Evolutionary conservation across 1,139 yeast genomes (phyloP).

Genomic region (Magnusiomyces suaveolens): DNA sequence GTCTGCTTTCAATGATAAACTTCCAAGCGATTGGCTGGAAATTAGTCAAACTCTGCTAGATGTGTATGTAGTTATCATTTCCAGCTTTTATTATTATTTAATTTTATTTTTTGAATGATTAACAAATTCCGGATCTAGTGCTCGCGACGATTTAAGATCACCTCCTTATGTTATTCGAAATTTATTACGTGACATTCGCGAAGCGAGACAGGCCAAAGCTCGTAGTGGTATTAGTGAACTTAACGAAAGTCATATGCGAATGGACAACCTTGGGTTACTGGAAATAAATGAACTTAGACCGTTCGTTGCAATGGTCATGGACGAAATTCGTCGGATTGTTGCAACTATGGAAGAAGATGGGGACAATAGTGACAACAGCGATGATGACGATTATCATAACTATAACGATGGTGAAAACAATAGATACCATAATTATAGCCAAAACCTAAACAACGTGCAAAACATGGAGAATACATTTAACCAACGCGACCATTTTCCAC

Average conservation of each 20-base stretch:
- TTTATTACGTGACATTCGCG: slow-evolving; percentile 72
- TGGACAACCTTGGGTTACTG: slow-evolving; percentile 71
- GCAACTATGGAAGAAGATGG: slow-evolving; percentile 30
- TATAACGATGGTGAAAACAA: slow-evolving; percentile 11
- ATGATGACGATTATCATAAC: slow-evolving; percentile 11
- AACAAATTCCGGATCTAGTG: slow-evolving; percentile 36
- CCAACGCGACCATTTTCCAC: not conserved
- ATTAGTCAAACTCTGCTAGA: slow-evolving; percentile 57
- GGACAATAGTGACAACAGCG: slow-evolving; percentile 16
- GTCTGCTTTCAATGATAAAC: slow-evolving; percentile 46
- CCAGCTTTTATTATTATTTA: not conserved
- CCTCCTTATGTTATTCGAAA: slow-evolving; percentile 58
- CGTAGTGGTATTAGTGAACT: slow-evolving; percentile 67
- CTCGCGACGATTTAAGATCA: slow-evolving; percentile 66
- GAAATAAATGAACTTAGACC: slow-evolving; percentile 88
- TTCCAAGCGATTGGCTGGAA: slow-evolving; percentile 89
- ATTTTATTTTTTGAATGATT: slow-evolving; percentile 10
- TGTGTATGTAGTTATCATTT: slow-evolving; percentile 12
- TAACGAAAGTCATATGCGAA: slow-evolving; percentile 73
- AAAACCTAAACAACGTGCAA: not conserved
- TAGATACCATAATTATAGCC: slow-evolving; percentile 1
- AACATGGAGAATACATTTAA: not conserved
- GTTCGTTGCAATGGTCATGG: slow-evolving; percentile 70
- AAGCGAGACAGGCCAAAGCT: slow-evolving; percentile 70
- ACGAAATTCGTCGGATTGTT: slow-evolving; percentile 50